Evolutionary conservation across 441 rosid species (phyloP), one percentile per base, ranked within the genome.

Genomic region (Syzygium syzygioides): DNA sequence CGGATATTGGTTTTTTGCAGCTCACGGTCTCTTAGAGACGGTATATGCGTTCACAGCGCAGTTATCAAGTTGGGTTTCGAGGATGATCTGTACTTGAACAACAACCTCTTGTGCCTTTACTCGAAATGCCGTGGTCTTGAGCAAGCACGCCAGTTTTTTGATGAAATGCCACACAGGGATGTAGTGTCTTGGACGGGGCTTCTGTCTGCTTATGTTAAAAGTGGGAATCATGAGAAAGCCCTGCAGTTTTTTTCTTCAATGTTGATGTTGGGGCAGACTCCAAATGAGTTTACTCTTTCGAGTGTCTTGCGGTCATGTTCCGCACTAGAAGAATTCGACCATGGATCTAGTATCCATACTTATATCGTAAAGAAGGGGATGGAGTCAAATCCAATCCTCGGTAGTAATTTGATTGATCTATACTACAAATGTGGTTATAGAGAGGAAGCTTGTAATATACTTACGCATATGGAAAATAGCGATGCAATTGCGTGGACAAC

Each of bases 141-240:
- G 45, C 88, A 90, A 48, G 96, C 93, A 53, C 93, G 91, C 89
- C 90, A 91, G 54, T 85, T 94, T 88, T 94, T 94, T 91, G 95
- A 94, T 2, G 94, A 94, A 94, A 94, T 94, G 96, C 91, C 92
- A 37, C 89, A 83, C 0, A 94, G 88, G 88, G 93, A 92, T 14
- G 95, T 90, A 17, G 94, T 94, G 23, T 93, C 96, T 4, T 94
- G 96, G 95, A 92, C 95, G 2, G 93, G 91, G 86, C 71, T 92
- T 83, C 85, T 94, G 88, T 89, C 95, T 88, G 93, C 91, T 45
- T 87, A 92, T 88, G 91, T 88, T 28, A 91, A 90, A 87, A 86
- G 56, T 54, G 93, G 89, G 86, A 91, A 91, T 80, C 91, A 91
- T 85, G 90, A 64, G 52, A 86, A 88, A 3, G 93, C 94, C 66